Conservation (phyloP, 331 rosid genomes). For the Malus hybrid region DNA sequence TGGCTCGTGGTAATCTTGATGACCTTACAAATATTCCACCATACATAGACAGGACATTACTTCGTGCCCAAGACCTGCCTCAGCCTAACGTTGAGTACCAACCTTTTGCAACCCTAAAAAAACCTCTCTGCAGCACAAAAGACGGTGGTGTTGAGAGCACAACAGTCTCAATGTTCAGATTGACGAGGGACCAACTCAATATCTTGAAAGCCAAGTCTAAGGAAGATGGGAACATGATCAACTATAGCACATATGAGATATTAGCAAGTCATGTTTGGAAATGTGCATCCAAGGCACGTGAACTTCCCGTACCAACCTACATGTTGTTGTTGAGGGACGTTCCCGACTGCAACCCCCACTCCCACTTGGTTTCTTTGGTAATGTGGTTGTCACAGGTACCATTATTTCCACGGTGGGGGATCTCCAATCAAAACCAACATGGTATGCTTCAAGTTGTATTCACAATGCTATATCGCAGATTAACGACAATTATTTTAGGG, state of each 20-base stretch:
- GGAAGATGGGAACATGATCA: no score
- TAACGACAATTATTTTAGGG: conserved; percentile 49
- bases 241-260: conserved; percentile 26
- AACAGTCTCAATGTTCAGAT: background rate
- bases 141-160: background rate
- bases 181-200: background rate
- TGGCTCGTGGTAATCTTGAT: no score
- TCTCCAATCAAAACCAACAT: conserved; percentile 43
- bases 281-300: conserved; percentile 42
- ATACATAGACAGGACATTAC: conserved; percentile 34
- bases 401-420: conserved; percentile 19
- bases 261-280: conserved; percentile 64
- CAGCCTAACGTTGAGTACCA: conserved; percentile 48
- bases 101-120: background rate
- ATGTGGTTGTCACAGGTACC: conserved; percentile 13
- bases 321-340: conserved; percentile 44
- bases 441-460: conserved; percentile 65
- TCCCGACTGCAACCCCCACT: conserved; percentile 50
- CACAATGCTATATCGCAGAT: conserved; percentile 40
- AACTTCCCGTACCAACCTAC: conserved; percentile 41
- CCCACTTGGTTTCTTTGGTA: conserved; percentile 64
- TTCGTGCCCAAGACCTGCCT: conserved; percentile 48
- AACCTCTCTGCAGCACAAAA: background rate
- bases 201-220: no score
- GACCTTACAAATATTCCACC: no score